These are phyloP conservation scores for Coniochaeta sp. DNA, from an alignment of 2,329 filamentous ascomycete species.

Conservation along the genomic window DNA sequence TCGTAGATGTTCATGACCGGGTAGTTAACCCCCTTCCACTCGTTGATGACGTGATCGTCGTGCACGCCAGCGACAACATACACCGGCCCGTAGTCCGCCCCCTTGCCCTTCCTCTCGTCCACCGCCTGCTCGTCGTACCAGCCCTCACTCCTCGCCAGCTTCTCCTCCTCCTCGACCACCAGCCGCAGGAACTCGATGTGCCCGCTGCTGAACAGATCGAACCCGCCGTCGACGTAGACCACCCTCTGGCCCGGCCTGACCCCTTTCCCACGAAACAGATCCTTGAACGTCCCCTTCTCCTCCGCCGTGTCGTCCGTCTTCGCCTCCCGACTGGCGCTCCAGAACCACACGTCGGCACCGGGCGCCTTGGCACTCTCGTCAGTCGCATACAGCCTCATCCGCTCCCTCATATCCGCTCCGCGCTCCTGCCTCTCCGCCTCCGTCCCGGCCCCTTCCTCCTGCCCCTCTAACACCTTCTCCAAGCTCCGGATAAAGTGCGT, in stretches of 20 bases:
- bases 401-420: conserved; percentile 63
- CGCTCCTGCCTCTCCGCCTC: conserved; percentile 55
- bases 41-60: conserved; percentile 90
- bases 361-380: conserved; percentile 74
- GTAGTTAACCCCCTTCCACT: conserved; percentile 96
- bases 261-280: conserved; percentile 62
- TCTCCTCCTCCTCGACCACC: conserved; percentile 67
- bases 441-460: conserved; percentile 65
- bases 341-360: conserved; percentile 80
- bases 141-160: conserved; percentile 56
- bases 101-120: conserved; percentile 55
- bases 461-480: conserved; percentile 57
- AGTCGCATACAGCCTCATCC: conserved; percentile 80
- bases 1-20: conserved; percentile 99
- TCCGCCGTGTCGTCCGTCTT: conserved; percentile 37
- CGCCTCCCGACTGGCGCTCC: conserved; percentile 46
- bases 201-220: conserved; percentile 92
- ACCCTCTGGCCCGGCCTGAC: conserved; percentile 73
- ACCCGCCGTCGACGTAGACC: conserved; percentile 93
- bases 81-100: conserved; percentile 69
- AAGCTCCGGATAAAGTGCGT: conserved; percentile 87
- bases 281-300: conserved; percentile 58
- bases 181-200: conserved; percentile 90
- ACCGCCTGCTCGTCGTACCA: conserved; percentile 66
- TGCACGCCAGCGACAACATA: conserved; percentile 93